These are phyloP conservation scores for Leonotis leonurus DNA, from an alignment of 257 asterid genomes.

Conservation along the genomic window DNA sequence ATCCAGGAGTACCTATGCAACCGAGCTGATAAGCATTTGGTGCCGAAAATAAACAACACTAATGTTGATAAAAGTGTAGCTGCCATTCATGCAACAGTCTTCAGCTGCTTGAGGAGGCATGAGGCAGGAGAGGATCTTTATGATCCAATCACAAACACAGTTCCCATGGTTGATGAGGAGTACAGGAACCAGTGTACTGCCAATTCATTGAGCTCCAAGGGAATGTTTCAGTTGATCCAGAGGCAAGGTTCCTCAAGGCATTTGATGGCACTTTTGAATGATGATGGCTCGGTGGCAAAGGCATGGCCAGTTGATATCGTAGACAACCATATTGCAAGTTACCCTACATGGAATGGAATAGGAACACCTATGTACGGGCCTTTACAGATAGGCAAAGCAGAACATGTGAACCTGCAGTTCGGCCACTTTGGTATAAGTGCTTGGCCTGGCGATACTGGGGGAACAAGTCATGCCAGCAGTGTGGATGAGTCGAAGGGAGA, in stretches of 20 bases:
- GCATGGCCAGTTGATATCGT: slow-evolving; percentile 88
- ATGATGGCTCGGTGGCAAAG: slow-evolving; percentile 95
- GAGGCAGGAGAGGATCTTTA: slow-evolving; percentile 72
- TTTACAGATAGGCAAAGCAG: slow-evolving; percentile 69
- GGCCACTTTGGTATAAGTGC: slow-evolving; percentile 94
- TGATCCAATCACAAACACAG: slow-evolving; percentile 73
- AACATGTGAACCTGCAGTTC: slow-evolving; percentile 83
- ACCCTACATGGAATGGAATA: slow-evolving; percentile 31
- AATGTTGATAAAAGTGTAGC: slow-evolving; percentile 97
- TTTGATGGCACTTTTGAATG: slow-evolving; percentile 88
- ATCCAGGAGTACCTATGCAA: slow-evolving; percentile 98
- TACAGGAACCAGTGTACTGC: slow-evolving; percentile 88
- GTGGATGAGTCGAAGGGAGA: slow-evolving; percentile 83
- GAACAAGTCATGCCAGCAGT: slow-evolving; percentile 89
- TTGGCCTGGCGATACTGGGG: slow-evolving; percentile 89
- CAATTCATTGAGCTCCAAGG: slow-evolving; percentile 83
- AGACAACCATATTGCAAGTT: slow-evolving; percentile 36
- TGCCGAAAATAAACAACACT: slow-evolving; percentile 93
- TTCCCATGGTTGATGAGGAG: slow-evolving; percentile 73
- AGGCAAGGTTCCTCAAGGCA: slow-evolving; percentile 87
- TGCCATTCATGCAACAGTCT: slow-evolving; percentile 92
- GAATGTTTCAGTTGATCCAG: slow-evolving; percentile 96
- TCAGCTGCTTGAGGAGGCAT: slow-evolving; percentile 89
- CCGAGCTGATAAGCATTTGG: slow-evolving; percentile 92
- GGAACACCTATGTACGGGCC: slow-evolving; percentile 87